phyloP scores from a whole-genome alignment of 768 basidiomycete species.

The Pulveroboletus frians region DNA sequence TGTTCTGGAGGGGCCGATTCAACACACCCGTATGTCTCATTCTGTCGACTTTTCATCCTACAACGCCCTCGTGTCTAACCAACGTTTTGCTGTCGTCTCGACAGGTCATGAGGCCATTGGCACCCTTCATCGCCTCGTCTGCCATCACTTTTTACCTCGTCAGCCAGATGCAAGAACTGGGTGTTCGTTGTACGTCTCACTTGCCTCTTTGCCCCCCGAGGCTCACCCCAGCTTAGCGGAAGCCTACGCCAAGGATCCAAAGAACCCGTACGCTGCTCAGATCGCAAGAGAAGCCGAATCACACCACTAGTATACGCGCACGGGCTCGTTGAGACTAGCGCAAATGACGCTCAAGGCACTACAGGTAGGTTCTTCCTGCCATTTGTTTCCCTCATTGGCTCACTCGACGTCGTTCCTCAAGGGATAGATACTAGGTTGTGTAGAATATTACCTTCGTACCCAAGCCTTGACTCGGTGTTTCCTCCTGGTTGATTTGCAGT shows the following conservation, averaged over 20 bases:
- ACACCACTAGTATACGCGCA: conserved; percentile 30
- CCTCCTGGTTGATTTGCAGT: neutral
- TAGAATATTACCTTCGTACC: conserved; percentile 16
- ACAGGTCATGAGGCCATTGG: conserved; percentile 68
- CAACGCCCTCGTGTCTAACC: neutral
- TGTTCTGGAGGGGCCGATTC: conserved; percentile 26
- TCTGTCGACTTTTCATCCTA: neutral
- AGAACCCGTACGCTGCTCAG: conserved; percentile 77
- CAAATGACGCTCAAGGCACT: neutral
- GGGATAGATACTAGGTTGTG: conserved; percentile 9
- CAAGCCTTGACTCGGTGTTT: conserved; percentile 1
- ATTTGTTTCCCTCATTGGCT: neutral
- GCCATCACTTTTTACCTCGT: conserved; percentile 63
- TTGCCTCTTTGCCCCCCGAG: neutral
- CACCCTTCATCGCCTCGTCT: conserved; percentile 73
- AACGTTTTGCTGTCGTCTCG: neutral
- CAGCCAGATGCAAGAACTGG: conserved; percentile 59
- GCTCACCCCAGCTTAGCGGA: conserved; percentile 41
- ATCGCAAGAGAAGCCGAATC: conserved; percentile 59
- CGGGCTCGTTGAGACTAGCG: neutral
- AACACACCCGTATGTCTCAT: conserved; percentile 24
- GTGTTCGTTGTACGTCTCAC: conserved; percentile 59
- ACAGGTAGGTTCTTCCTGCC: conserved; percentile 1
- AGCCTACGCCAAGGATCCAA: conserved; percentile 66
- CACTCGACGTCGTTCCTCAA: neutral